Conservation (phyloP, 805 yeast species). For the Wickerhamomyces mucosus region DNA sequence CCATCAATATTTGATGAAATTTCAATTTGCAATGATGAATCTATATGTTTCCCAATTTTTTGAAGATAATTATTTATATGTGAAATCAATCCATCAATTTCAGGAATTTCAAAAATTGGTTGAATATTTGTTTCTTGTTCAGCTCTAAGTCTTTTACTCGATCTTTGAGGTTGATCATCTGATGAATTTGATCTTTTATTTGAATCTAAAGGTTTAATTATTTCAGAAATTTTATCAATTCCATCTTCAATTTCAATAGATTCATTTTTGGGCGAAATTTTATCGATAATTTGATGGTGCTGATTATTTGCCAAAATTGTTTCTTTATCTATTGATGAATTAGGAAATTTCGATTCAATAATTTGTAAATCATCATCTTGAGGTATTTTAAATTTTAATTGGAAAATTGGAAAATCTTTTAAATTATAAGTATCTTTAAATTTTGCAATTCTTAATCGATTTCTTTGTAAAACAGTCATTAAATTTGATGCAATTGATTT, state of each 20-base stretch:
- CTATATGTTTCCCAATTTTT: constrained; percentile 1
- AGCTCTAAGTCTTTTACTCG: constrained; percentile 30
- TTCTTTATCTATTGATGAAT: constrained; percentile 1
- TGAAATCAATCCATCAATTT: constrained; percentile 5
- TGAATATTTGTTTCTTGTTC: constrained; percentile 18
- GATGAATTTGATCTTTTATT: constrained; percentile 11
- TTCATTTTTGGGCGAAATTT: too few relatives aligned
- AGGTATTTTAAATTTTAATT: constrained; percentile 20
- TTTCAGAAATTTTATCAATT: too few relatives aligned
- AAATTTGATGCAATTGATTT: constrained; percentile 19
- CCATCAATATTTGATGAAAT: constrained; percentile 1
- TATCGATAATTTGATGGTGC: constrained; percentile 5
- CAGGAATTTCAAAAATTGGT: not conserved
- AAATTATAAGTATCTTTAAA: constrained; percentile 43
- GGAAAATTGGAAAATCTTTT: constrained; percentile 39
- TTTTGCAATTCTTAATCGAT: constrained; percentile 21
- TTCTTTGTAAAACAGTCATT: constrained; percentile 26
- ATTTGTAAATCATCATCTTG: not conserved
- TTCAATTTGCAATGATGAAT: constrained; percentile 4
- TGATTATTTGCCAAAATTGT: constrained; percentile 3
- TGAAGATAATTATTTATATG: constrained; percentile 5
- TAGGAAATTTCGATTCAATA: not conserved
- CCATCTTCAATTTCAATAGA: too few relatives aligned
- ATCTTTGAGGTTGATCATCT: constrained; percentile 23
- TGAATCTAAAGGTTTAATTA: not conserved